These are phyloP conservation scores for Catharanthus roseus DNA, from an alignment of 257 asterid genomes.

Conservation along the genomic window DNA sequence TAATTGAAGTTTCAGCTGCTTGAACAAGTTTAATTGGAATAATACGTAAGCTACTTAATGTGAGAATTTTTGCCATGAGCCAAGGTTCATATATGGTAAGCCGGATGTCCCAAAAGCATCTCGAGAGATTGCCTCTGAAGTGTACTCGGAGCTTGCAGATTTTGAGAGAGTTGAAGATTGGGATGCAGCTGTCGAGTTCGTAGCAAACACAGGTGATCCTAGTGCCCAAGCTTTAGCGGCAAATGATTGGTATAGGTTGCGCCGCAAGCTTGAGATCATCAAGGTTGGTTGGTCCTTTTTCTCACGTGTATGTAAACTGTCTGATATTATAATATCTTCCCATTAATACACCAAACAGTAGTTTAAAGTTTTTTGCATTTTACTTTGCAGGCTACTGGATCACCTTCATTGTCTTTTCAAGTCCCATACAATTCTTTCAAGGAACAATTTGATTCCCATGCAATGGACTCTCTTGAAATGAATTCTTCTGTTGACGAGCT, in stretches of 20 bases:
- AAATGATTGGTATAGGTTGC: constrained; percentile 94
- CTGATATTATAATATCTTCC: not conserved
- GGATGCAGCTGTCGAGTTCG: constrained; percentile 72
- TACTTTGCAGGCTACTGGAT: constrained; percentile 64
- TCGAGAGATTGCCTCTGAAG: constrained; percentile 58
- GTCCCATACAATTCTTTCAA: constrained; percentile 79
- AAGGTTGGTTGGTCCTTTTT: constrained; percentile 40
- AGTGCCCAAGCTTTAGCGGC: constrained; percentile 59
- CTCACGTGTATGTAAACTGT: not conserved
- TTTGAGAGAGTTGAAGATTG: constrained; percentile 67
- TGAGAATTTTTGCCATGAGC: constrained; percentile 19
- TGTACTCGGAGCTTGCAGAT: constrained; percentile 55
- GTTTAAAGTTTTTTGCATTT: constrained; percentile 6
- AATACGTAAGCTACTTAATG: not conserved
- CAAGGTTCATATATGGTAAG: constrained; percentile 91
- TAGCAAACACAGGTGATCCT: constrained; percentile 75
- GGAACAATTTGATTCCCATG: constrained; percentile 43
- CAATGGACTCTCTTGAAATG: constrained; percentile 26
- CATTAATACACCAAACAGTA: not conserved
- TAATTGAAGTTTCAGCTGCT: not conserved
- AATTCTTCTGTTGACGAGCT: constrained; percentile 31
- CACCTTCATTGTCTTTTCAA: constrained; percentile 68
- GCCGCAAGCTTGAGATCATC: constrained; percentile 88
- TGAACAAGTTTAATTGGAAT: not conserved
- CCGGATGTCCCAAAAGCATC: constrained; percentile 94